Base-by-base conservation (phyloP, 257 asterid genomes). In the Gentiana macrophylla region DNA sequence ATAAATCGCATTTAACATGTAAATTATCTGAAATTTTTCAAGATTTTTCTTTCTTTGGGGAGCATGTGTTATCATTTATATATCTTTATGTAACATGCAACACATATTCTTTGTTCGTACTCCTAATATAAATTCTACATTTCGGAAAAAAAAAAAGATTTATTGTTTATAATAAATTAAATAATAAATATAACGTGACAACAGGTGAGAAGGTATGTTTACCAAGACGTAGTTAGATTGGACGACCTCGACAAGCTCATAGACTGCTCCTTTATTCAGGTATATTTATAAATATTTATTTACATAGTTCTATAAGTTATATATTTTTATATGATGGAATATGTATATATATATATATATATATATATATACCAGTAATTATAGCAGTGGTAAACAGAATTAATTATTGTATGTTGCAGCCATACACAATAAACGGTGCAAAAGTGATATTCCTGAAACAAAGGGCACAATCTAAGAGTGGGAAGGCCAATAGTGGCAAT, bases 141-240 rank as follows among this genome's bases (percentile, higher is more conserved):
- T 49, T 2, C 8, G 8, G 24, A 49, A n/a, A 49, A n/a, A 49
- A 49, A 49, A 46, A 13, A 34, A 6, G 54, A 4, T 2, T 43
- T 15, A 10, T 12, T 32, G 13, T 12, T 49, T 38, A 1, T 24
- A 45, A 7, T 38, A 5, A 36, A 53, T 47, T 37, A 37, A 56
- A n/a, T 9, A 50, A 35, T 37, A 56, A 57, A 34, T 12, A 8
- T 45, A 24, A 24, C 24, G 24, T 24, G 24, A 66, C 15, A 53
- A 63, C 78, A 88, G 96, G 90, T 88, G 69, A 80, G 96, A 67
- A 81, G 94, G 69, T 87, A 87, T 67, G 86, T 87, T 9, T 87
- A 87, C 72, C 96, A 84, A 41, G 70, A 82, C 69, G 96, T 87
- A 12, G 74, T 82, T 56, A 82, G 96, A 73, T 61, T 84, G 88